Base-by-base conservation (phyloP, 257 asterid genomes). In the Verbena officinalis region DNA sequence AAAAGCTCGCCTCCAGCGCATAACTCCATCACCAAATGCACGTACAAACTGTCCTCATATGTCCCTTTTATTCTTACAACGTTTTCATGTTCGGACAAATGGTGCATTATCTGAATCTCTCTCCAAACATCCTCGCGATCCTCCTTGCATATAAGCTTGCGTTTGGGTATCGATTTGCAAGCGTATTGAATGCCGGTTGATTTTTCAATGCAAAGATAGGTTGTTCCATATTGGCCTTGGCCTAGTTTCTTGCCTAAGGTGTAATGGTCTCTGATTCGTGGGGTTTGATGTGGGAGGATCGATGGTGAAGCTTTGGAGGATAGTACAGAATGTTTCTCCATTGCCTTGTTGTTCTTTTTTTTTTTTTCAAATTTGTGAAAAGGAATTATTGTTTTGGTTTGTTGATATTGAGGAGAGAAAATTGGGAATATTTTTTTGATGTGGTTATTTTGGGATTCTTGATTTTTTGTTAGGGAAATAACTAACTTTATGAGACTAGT, bases 101-200 rank as follows among this genome's bases (percentile, higher is more conserved):
- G 98, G 75, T 87, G 98, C 97, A 93, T 93, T 52, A 93, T 89
- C 77, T 89, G 97, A 68, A 93, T 90, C 76, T 93, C 99, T 58
- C 99, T 84, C 96, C 99, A 90, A 1, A 86, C 97, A 46, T 93
- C 97, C 14, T 87, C 97, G 24, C 80, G 87, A 46, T 93, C 99
- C 14, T 90, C 99, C 57, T 76, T 78, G 76, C 96, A 90, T 2
- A 85, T 19, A 4, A 93, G 95, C 81, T 90, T 93, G 40, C 99
- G 79, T 27, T 93, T 93, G 0, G 99, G 96, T 80, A 93, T 93
- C 30, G 97, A 93, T 76, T 93, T 93, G 80, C 97, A 87, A 2
- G 99, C 97, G 72, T 82, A 86, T 38, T 87, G 89, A 17, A 87
- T 53, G 44, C 95, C 95, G 0, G 96, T 90, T 17, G 85, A 86